These are phyloP conservation scores for Alloascoidea africana DNA, from an alignment of 805 yeast species.

Conservation along the genomic window DNA sequence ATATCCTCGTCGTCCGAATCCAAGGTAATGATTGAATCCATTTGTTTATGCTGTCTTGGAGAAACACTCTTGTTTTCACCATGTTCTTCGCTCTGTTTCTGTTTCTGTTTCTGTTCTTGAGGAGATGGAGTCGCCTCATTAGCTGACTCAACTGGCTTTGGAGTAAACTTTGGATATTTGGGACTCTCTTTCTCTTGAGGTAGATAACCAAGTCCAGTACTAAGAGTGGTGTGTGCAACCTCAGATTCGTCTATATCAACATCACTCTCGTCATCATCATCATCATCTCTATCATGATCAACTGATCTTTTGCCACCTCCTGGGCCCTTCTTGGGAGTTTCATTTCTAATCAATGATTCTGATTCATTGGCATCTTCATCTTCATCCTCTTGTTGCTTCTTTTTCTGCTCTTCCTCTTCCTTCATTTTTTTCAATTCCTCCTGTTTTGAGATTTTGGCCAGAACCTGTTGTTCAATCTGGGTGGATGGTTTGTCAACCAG, in stretches of 20 bases:
- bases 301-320: no score
- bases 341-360: slow-evolving; percentile 4
- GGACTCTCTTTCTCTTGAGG: background rate
- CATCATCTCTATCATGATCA: slow-evolving; percentile 1
- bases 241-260: slow-evolving; percentile 8
- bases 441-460: slow-evolving; percentile 21
- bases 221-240: slow-evolving; percentile 2
- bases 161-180: background rate
- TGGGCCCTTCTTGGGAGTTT: slow-evolving; percentile 2
- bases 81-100: no score
- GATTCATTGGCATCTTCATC: slow-evolving; percentile 4
- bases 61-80: no score
- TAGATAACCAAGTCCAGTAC: background rate
- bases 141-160: no score
- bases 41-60: background rate
- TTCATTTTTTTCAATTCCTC: slow-evolving; percentile 20
- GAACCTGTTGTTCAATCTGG: background rate
- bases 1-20: slow-evolving; percentile 3
- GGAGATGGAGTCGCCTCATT: background rate
- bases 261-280: slow-evolving; percentile 9
- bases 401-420: slow-evolving; percentile 2
- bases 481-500: background rate
- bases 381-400: slow-evolving; percentile 3
- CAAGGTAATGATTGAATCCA: background rate
- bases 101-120: no score